Conservation (phyloP, 1,284 basidiomycete species). For the Cutaneotrichosporon spelunceum region DNA sequence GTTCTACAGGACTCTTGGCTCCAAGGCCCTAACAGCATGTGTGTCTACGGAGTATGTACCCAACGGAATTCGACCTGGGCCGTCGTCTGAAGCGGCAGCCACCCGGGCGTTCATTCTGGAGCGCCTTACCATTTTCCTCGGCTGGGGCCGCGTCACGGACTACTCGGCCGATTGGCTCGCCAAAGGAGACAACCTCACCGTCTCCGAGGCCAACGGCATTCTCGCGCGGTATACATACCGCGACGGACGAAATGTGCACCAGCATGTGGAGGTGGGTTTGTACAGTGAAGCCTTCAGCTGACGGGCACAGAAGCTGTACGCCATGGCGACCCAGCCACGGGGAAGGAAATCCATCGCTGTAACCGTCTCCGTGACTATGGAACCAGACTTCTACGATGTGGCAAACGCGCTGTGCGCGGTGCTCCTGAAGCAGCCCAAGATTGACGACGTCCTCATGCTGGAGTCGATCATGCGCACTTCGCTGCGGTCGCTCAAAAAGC, state of each 20-base stretch:
- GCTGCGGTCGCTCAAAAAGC: constrained; percentile 72
- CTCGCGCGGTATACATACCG: constrained; percentile 42
- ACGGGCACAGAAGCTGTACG: constrained; percentile 59
- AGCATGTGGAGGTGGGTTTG: constrained; percentile 47
- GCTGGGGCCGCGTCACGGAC: constrained; percentile 67
- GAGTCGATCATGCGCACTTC: constrained; percentile 76
- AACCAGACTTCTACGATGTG: constrained; percentile 81
- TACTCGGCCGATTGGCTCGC: constrained; percentile 57
- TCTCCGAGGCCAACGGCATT: constrained; percentile 56
- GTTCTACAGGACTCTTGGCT: constrained; percentile 55
- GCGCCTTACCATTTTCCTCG: constrained; percentile 83
- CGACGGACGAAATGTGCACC: constrained; percentile 30
- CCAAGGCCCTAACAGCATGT: constrained; percentile 65
- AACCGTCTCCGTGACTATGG: constrained; percentile 68
- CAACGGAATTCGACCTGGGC: constrained; percentile 15
- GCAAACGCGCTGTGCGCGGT: constrained; percentile 61
- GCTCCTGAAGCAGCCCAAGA: constrained; percentile 69
- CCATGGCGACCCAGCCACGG: constrained; percentile 60
- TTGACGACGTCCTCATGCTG: constrained; percentile 79
- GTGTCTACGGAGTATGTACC: constrained; percentile 70
- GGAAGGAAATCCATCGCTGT: constrained; percentile 63
- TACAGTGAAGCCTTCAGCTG: background rate
- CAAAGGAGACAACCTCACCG: constrained; percentile 62
- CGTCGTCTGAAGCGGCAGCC: constrained; percentile 34
- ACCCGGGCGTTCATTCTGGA: constrained; percentile 65